Conservation (phyloP, 176 grass and related monocot genomes). For the Musa itinerans region DNA sequence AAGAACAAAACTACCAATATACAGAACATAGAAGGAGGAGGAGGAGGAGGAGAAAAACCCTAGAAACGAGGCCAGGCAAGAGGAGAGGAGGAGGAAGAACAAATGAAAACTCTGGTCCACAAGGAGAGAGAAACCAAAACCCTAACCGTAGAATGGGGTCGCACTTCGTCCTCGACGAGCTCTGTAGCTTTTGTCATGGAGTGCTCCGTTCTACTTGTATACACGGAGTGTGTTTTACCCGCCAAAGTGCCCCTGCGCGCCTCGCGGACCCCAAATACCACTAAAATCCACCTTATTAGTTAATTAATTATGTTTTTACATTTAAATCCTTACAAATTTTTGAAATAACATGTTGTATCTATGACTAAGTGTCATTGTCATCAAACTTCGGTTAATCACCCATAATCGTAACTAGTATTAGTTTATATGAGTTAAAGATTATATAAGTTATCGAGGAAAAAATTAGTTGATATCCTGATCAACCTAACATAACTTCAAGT, state of each 20-base stretch:
- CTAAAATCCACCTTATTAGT: slow-evolving; percentile 11
- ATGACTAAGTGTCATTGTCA: no score
- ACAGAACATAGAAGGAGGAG: slow-evolving; percentile 19
- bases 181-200: not conserved
- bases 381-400: no score
- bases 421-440: no score
- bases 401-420: no score
- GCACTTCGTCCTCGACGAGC: not conserved
- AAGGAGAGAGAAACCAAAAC: not conserved
- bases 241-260: slow-evolving; percentile 21
- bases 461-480: no score
- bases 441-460: no score
- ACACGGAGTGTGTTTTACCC: not conserved
- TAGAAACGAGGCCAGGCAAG: not conserved
- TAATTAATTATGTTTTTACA: not conserved
- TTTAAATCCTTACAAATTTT: no score
- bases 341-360: no score
- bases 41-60: not conserved
- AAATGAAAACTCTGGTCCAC: not conserved
- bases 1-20: slow-evolving; percentile 2
- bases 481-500: no score
- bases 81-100: not conserved
- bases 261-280: slow-evolving; percentile 39
- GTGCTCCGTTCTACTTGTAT: not conserved
- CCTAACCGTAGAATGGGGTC: not conserved